Evolutionary conservation across 2,329 filamentous ascomycete genomes (phyloP), one percentile per base, ranked within the genome.

Genomic region (Botrytis fragariae): DNA sequence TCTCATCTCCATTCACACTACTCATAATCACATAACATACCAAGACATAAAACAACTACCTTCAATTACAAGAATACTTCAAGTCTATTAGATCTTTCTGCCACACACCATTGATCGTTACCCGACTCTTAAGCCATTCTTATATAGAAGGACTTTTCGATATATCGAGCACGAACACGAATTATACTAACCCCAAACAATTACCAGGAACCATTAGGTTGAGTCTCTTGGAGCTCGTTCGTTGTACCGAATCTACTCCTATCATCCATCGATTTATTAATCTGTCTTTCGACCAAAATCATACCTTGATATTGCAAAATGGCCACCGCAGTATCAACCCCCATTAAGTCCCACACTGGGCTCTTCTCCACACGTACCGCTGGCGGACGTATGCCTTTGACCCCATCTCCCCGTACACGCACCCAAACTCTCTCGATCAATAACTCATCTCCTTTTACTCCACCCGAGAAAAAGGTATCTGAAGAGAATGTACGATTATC

Each of bases 281-380:
- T 71, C 85, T 86, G 83, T 83, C 83, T 81, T 83, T 86, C 84
- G 83, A 83, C 77, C 79, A 81, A 84, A 81, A 81, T 79, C 76
- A 82, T 80, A 80, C 80, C 79, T 74, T 77, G 79, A 82, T 83
- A 83, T 81, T 80, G 80, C 79, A 88, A 79, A 82, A 98, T 98
- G 95, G 94, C 95, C 82, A 92, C 91, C 83, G 85, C 89, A 83
- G 90, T 98, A 84, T 93, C 94, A 80, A 98, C 96, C 75, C 96
- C 96, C 74, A 87, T 96, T 82, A 98, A 98, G 88, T 96, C 93
- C 88, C 95, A 97, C 84, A 91, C 92, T 84, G 94, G 94, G 74
- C 89, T 98, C 80, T 98, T 98, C 86, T 94, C 92, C 78, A 90
- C 93, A 78, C 94, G 94, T 83, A 96, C 95, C 82, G 96, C 95